phyloP scores from a whole-genome alignment of 2,329 filamentous ascomycete species.

The Phaeosphaeria sp. region DNA sequence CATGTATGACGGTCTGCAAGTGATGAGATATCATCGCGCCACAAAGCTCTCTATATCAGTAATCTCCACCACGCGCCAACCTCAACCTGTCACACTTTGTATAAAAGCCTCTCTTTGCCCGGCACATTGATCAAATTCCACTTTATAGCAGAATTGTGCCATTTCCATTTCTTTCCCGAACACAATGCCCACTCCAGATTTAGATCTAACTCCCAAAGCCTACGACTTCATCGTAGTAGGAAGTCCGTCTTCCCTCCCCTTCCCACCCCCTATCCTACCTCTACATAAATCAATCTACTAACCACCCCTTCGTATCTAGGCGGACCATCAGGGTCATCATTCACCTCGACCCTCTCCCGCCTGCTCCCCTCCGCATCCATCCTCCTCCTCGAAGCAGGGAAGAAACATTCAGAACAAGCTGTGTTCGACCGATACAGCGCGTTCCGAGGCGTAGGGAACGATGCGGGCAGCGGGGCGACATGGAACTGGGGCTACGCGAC shows the following conservation, averaged over 20 bases:
- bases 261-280: background rate
- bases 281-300: background rate
- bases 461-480: background rate
- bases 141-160: no score
- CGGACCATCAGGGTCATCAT: background rate
- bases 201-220: no score
- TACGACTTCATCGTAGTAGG: slow-evolving; percentile 1
- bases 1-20: background rate
- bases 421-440: slow-evolving; percentile 1
- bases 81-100: background rate
- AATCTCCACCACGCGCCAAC: background rate
- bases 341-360: background rate
- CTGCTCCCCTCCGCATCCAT: slow-evolving; percentile 66
- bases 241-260: background rate
- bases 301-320: no score
- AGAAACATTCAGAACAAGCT: background rate
- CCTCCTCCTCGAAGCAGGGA: slow-evolving; percentile 4
- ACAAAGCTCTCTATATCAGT: background rate
- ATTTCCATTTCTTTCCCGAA: no score
- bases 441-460: background rate
- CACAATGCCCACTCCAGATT: no score
- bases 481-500: slow-evolving; percentile 2
- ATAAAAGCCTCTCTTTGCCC: no score
- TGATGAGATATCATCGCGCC: background rate
- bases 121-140: no score